phyloP scores from a whole-genome alignment of 163 green algal species.

The Chlamydomonas reinhardtii region DNA sequence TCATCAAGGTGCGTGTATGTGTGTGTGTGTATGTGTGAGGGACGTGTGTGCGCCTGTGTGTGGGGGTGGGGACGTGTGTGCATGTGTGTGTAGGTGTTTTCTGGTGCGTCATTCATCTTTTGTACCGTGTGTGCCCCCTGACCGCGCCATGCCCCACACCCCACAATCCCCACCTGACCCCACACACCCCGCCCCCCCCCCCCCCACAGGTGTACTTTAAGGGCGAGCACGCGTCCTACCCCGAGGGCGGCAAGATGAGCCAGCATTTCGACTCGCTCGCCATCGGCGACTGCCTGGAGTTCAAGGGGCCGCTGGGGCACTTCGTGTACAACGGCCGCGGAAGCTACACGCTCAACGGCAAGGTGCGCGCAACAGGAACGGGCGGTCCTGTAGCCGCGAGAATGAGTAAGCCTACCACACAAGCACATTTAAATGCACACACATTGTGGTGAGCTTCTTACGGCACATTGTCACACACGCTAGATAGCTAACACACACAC shows the following conservation, averaged over 20 bases:
- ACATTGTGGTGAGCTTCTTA: too few relatives aligned
- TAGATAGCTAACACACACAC: too few relatives aligned
- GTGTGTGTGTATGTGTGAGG: too few relatives aligned
- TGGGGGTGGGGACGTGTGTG: neutral
- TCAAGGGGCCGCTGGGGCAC: slow-evolving; percentile 94
- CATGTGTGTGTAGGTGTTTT: too few relatives aligned
- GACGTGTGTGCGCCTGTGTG: neutral
- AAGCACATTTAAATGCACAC: too few relatives aligned
- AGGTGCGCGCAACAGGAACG: slow-evolving; percentile 44
- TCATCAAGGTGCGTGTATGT: slow-evolving; percentile 87
- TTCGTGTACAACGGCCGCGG: slow-evolving; percentile 85
- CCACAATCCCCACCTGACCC: neutral
- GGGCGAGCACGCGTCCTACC: slow-evolving; percentile 91
- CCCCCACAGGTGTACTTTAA: slow-evolving; percentile 90
- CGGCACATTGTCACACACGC: too few relatives aligned
- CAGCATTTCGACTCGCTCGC: slow-evolving; percentile 85
- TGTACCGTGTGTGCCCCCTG: too few relatives aligned
- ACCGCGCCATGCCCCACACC: too few relatives aligned
- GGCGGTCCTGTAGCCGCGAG: too few relatives aligned
- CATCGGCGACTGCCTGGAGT: slow-evolving; percentile 92
- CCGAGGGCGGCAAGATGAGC: slow-evolving; percentile 88
- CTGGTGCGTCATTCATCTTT: too few relatives aligned
- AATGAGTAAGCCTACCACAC: too few relatives aligned
- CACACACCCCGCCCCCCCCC: neutral
- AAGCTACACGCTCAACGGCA: slow-evolving; percentile 67